phyloP scores from a whole-genome alignment of 768 basidiomycete species.

The Gymnopilus junonius region DNA sequence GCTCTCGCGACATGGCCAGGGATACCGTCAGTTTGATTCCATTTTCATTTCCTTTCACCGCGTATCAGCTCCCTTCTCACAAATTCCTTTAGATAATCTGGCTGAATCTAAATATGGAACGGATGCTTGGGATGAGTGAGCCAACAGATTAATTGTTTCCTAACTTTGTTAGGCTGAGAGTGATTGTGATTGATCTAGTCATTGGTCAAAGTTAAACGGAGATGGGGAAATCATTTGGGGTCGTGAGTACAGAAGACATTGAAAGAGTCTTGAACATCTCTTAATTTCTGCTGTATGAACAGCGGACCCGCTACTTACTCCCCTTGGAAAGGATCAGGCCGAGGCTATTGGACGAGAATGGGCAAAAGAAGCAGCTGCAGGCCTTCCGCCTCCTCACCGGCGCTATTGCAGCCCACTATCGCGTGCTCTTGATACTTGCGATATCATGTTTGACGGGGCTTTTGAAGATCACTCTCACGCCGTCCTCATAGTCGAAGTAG shows the following conservation, averaged over 20 bases:
- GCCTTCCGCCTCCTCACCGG: slow-evolving; percentile 56
- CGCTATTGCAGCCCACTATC: slow-evolving; percentile 68
- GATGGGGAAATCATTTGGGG: slow-evolving; percentile 77
- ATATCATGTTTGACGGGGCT: slow-evolving; percentile 52
- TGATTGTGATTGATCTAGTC: slow-evolving; percentile 33
- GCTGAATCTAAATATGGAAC: slow-evolving; percentile 62
- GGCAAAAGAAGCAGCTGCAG: slow-evolving; percentile 46
- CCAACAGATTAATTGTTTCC: not conserved
- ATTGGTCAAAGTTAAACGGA: slow-evolving; percentile 66
- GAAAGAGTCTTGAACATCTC: not conserved
- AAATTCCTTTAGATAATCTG: slow-evolving; percentile 59
- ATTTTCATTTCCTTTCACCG: not conserved
- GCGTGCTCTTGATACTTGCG: slow-evolving; percentile 61
- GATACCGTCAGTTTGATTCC: slow-evolving; percentile 57
- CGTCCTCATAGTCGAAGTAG: slow-evolving; percentile 61
- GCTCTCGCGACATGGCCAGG: slow-evolving; percentile 74
- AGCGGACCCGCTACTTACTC: slow-evolving; percentile 73
- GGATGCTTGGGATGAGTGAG: slow-evolving; percentile 64
- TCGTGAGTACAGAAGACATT: slow-evolving; percentile 48
- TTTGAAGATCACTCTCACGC: slow-evolving; percentile 30
- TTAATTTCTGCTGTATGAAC: not conserved
- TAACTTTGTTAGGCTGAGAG: not conserved
- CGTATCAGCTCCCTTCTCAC: not conserved
- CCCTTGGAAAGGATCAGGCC: slow-evolving; percentile 61
- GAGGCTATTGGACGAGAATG: slow-evolving; percentile 46